These are phyloP conservation scores for Neolentinus lepideus DNA, from an alignment of 1,284 basidiomycete species.

Conservation along the genomic window DNA sequence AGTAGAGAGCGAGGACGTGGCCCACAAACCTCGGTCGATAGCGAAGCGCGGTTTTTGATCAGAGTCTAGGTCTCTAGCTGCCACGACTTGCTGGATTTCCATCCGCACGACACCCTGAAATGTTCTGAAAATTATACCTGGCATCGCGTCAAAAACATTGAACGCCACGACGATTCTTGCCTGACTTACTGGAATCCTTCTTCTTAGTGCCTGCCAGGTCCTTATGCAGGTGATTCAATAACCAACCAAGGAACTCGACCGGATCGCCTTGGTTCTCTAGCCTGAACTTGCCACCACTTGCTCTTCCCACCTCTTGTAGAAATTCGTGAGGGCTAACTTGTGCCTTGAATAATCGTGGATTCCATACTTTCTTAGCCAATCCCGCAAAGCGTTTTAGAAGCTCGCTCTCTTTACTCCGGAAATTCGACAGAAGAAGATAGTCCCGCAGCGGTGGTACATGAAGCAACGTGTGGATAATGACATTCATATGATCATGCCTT, in stretches of 20 bases:
- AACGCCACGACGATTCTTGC: slow-evolving; percentile 1
- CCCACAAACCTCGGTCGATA: slow-evolving; percentile 77
- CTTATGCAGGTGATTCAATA: slow-evolving; percentile 88
- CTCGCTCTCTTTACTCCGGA: slow-evolving; percentile 72
- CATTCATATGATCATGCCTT: slow-evolving; percentile 95
- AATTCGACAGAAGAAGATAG: slow-evolving; percentile 74
- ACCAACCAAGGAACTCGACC: slow-evolving; percentile 93
- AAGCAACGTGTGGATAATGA: slow-evolving; percentile 89
- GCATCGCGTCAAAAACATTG: slow-evolving; percentile 9
- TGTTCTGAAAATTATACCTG: slow-evolving; percentile 86
- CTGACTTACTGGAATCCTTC: slow-evolving; percentile 70
- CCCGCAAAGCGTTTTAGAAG: slow-evolving; percentile 82
- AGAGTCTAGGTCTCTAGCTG: slow-evolving; percentile 67
- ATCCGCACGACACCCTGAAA: slow-evolving; percentile 94
- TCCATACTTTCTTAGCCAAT: slow-evolving; percentile 92
- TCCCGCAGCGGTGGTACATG: slow-evolving; percentile 90
- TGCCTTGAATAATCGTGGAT: slow-evolving; percentile 91
- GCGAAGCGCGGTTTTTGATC: slow-evolving; percentile 83
- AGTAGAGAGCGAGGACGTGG: too few species aligned
- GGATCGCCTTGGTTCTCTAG: slow-evolving; percentile 95
- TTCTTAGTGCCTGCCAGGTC: slow-evolving; percentile 89
- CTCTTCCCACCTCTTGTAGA: slow-evolving; percentile 89
- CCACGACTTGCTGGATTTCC: slow-evolving; percentile 90
- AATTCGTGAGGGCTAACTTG: slow-evolving; percentile 99
- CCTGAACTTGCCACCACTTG: slow-evolving; percentile 84